Base-by-base conservation (phyloP, 2,329 filamentous ascomycete genomes). In the Claviceps arundinis region DNA sequence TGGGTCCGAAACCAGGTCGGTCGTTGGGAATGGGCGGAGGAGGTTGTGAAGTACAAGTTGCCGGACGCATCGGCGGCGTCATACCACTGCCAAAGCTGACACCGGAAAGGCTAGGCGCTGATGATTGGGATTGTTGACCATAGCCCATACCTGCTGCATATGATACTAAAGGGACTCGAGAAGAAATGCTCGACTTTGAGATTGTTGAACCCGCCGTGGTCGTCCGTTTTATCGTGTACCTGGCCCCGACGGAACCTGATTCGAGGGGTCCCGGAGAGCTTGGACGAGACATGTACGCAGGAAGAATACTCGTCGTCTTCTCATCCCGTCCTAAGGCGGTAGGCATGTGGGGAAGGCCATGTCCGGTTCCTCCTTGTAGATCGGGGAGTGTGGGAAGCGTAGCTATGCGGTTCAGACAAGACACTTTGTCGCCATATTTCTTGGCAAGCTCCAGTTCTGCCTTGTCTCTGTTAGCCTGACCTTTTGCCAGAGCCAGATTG, bases 401-500 rank as follows among this genome's bases (percentile, higher is more conserved):
- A n/a, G 82, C 81, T 59, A 81, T 75, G 52, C 80, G 73, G 42
- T 75, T 73, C 30, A 74, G 57, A 1, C 69, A 66, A 22, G 70
- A 62, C 5, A 17, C 17, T 56, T 75, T 73, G 48, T 77, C 78
- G 50, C 79, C 65, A 43, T 73, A 74, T 62, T 76, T 78, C 59
- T 73, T 74, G 3, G 75, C 76, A 17, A 68, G 71, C 59, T 69
- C 76, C 26, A 68, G 52, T 56, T 76, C 77, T 0, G 72, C 74
- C 60, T 72, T 78, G 24, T 70, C 69, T 59, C 76, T 73, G 60
- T 76, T 79, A 55, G 73, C 75, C 64, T 85, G 82, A 50, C 93
- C 85, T 60, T 89, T 89, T 50, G 84, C 85, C 26, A 97, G 70
- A 0, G 89, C 91, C 66, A 89, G 90, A 69, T 93, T 89, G 61